Evolutionary conservation across 257 asterid genomes (phyloP).

Genomic region (Plantago elongata): DNA sequence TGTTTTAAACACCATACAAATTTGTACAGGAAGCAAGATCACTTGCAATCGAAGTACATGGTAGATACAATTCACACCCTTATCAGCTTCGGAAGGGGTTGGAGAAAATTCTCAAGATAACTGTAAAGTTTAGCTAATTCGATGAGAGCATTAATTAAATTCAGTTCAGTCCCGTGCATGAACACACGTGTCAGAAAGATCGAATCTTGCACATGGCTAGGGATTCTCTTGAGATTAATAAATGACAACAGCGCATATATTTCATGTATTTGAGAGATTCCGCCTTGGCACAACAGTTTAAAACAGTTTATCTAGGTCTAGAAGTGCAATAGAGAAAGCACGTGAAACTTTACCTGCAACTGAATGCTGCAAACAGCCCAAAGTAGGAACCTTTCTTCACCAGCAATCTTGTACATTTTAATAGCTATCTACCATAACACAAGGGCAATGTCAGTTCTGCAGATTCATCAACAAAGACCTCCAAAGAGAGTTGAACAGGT

Average conservation of each 20-base stretch:
- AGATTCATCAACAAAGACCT: neutral
- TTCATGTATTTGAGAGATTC: neutral
- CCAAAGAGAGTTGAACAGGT: neutral
- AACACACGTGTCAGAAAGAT: neutral
- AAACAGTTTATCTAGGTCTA: neutral
- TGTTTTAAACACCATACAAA: neutral
- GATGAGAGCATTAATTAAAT: conserved; percentile 5
- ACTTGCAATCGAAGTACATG: conserved; percentile 5
- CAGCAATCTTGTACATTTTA: conserved; percentile 81
- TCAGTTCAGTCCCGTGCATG: conserved; percentile 5
- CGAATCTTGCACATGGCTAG: too few relatives aligned
- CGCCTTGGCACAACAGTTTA: neutral
- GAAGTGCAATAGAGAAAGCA: conserved; percentile 6
- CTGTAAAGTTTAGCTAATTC: conserved; percentile 6
- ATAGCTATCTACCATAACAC: conserved; percentile 65
- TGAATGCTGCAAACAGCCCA: conserved; percentile 99
- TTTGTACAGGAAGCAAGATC: conserved; percentile 7
- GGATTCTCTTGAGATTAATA: too few relatives aligned
- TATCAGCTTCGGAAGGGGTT: conserved; percentile 9
- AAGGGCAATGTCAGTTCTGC: conserved; percentile 2
- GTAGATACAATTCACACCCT: conserved; percentile 11
- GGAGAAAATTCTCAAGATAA: neutral
- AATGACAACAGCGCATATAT: too few relatives aligned
- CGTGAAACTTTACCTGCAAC: conserved; percentile 63
- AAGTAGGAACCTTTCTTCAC: conserved; percentile 88